These are phyloP conservation scores for Calonectria pteridis DNA, from an alignment of 2,329 filamentous ascomycete genomes.

Conservation along the genomic window DNA sequence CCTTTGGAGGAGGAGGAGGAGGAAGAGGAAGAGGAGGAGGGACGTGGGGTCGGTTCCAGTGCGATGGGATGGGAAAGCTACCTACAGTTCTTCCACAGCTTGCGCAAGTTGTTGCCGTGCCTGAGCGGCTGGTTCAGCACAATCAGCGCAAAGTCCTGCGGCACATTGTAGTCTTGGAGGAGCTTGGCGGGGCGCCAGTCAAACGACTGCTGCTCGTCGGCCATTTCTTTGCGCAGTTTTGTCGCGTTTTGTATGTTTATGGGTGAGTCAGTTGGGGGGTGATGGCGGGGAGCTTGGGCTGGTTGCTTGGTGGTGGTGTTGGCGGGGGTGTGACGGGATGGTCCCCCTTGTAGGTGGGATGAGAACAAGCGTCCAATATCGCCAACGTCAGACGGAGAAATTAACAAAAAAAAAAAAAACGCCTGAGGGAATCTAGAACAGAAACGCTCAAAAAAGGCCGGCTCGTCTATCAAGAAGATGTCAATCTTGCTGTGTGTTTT, in stretches of 20 bases:
- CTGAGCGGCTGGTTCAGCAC: constrained; percentile 66
- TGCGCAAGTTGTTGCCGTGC: constrained; percentile 60
- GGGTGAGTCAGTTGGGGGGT: not conserved
- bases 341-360: not conserved
- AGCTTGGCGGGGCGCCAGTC: constrained; percentile 57
- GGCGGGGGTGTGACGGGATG: not conserved
- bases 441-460: not conserved
- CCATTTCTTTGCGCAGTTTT: constrained; percentile 31
- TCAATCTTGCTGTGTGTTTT: too few relatives aligned
- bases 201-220: constrained; percentile 31
- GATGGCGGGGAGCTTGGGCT: not conserved
- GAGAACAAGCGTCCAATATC: not conserved
- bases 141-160: constrained; percentile 58
- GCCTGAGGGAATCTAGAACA: not conserved
- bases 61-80: constrained; percentile 23
- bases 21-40: not conserved
- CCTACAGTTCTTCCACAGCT: constrained; percentile 64
- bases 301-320: not conserved
- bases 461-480: not conserved
- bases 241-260: not conserved
- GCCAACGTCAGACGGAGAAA: not conserved
- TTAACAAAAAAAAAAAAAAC: not conserved
- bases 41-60: not conserved
- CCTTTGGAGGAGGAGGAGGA: too few relatives aligned
- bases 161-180: constrained; percentile 49